Conservation (phyloP, 164 flowering plant species). For the Magnolia changhungtana region DNA sequence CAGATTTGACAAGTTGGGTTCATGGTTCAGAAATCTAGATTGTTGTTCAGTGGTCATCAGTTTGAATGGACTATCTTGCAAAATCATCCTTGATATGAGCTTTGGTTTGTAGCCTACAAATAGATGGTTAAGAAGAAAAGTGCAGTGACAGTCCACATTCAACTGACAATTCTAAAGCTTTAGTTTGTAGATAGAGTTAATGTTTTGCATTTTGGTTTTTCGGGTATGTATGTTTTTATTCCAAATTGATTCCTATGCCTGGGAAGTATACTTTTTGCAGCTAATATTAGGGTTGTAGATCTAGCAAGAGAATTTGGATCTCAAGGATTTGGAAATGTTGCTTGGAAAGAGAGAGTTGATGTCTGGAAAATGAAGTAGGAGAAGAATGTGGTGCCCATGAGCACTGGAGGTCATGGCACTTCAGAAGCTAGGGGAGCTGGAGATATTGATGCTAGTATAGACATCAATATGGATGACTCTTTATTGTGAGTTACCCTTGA, state of each 20-base stretch:
- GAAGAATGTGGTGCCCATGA: conserved; percentile 60
- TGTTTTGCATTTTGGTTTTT: neutral
- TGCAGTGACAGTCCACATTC: too few species aligned
- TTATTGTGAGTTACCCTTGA: conserved; percentile 29
- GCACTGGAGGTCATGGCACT: conserved; percentile 36
- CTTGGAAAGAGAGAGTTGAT: conserved; percentile 23
- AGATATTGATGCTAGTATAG: conserved; percentile 36
- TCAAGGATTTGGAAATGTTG: conserved; percentile 48
- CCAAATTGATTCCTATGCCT: neutral
- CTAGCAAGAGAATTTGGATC: conserved; percentile 78
- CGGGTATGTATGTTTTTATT: neutral
- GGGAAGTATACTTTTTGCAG: conserved; percentile 32
- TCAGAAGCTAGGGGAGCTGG: conserved; percentile 67
- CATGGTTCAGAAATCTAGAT: too few species aligned
- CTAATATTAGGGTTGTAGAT: conserved; percentile 66
- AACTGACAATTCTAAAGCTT: too few species aligned
- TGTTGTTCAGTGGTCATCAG: too few species aligned
- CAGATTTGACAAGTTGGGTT: too few species aligned
- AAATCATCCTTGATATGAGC: too few species aligned
- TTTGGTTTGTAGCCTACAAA: too few species aligned
- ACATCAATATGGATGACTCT: conserved; percentile 32
- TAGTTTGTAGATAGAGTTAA: neutral
- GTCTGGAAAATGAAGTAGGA: conserved; percentile 55
- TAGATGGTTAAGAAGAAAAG: too few species aligned
- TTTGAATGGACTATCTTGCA: too few species aligned